Base-by-base conservation (phyloP, 495 filamentous ascomycete genomes). In the Neurospora sp. region DNA sequence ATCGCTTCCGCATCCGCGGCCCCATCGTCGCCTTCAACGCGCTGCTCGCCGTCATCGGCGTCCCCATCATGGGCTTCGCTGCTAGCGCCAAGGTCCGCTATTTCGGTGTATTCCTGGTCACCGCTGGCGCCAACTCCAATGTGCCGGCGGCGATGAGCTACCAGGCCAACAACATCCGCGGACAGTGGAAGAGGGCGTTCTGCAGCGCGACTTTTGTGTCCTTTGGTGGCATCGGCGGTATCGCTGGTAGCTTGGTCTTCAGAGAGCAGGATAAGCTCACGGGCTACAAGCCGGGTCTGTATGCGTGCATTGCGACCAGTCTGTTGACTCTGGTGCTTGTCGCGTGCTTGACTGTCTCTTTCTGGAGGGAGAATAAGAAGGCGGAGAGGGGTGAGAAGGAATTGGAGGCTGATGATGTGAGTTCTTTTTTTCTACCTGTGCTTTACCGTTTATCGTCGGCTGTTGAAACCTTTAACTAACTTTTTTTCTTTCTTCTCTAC, bases 131-230 rank as follows among this genome's bases (percentile, higher is more conserved):
- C 66, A 92, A 91, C 79, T 84, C 88, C 19, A 91, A 90, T 77
- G 85, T 90, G 42, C 90, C 87, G 6, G 78, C 80, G 19, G 75
- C 83, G 62, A 82, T 92, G 85, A 85, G 89, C 0, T 91, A 90
- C 77, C 89, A 92, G 79, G 88, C 89, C 38, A 91, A 91, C 82
- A 92, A 92, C 78, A 86, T 91, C 78, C 87, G 88, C 62, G 89
- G 89, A 21, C 89, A 91, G 80, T 91, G 89, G 90, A 90, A 88
- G 73, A 84, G 90, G 3, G 89, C 89, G 1, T 86, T 91, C 45
- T 86, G 83, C 77, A 86, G 84, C 72, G 89, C 89, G 2, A 88
- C 86, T 3, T 83, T 91, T 10, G 88, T 87, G 13, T 86, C 85
- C 7, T 84, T 88, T 71, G 89, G 88, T 19, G 89, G 87, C 11